Evolutionary conservation across 2,329 filamentous ascomycete genomes (phyloP), one percentile per base, ranked within the genome.

Genomic region (Monosporascus sp.): DNA sequence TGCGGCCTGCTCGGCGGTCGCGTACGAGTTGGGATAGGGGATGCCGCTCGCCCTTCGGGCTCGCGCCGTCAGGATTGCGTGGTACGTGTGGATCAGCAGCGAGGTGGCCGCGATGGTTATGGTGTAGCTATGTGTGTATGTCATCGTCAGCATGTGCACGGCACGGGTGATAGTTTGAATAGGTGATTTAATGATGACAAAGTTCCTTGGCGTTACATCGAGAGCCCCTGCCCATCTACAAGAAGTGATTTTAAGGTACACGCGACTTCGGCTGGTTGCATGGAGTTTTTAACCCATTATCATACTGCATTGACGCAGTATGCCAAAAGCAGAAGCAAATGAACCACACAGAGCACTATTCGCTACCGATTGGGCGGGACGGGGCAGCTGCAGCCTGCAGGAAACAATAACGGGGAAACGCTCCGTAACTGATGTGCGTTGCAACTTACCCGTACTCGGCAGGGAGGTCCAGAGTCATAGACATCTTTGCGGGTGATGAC

Each of bases 21-120:
- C 83, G 61, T 86, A 86, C 44, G 78, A 62, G 50, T 71, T 75
- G 25, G 84, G 84, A 61, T 85, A 86, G 44, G 68, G 64, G 61
- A 86, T 65, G 15, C 76, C 75, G 60, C 78, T 76, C 22, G 70
- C 69, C 62, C 75, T 81, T 68, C 84, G 82, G 57, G 72, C 72
- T 14, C 60, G 63, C 54, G 66, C 68, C 11, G 79, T 81, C 51
- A 80, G 71, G 38, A 73, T 0, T 46, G 62, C 56, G 68, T 87
- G 83, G 55, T 78, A 69, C 17, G 67, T 65, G 72, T 82, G 83
- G 67, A 86, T 65, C 65, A 86, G 73, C 69, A 83, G 76, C 60
- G 79, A 79, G 17, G 78, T 74, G 20, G 78, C 72, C 52, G 82
- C 82, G 46, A 75, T 79, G 50, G 77, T 73, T 51, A 88, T 74